Conservation (phyloP, 805 yeast genomes). For the Saccharomycopsis sp. region DNA sequence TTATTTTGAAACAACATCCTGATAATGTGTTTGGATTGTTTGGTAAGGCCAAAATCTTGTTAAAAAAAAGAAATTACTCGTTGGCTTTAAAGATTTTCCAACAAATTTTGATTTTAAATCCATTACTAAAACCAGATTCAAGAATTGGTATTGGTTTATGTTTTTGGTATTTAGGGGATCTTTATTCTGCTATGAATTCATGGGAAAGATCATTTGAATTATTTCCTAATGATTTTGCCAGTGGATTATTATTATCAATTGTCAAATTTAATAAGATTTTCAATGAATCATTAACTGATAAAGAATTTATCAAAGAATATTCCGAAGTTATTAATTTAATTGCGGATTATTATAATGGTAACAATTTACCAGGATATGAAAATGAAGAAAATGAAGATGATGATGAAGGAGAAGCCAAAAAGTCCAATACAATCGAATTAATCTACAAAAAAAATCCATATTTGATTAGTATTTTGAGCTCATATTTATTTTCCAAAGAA, state of each 20-base stretch:
- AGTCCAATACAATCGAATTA: constrained; percentile 23
- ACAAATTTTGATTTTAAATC: constrained; percentile 65
- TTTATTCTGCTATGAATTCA: constrained; percentile 62
- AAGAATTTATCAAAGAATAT: constrained; percentile 53
- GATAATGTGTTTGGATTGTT: constrained; percentile 66
- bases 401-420: not conserved
- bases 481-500: constrained; percentile 62
- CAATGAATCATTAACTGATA: constrained; percentile 44
- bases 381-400: not conserved
- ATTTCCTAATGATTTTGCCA: constrained; percentile 48
- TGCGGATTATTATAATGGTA: constrained; percentile 8
- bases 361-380: not conserved
- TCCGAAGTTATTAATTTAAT: constrained; percentile 39
- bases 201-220: constrained; percentile 76
- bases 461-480: constrained; percentile 54
- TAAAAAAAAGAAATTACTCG: constrained; percentile 59
- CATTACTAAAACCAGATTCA: constrained; percentile 79
- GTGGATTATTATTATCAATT: constrained; percentile 55
- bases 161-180: constrained; percentile 80
- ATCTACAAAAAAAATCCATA: constrained; percentile 43
- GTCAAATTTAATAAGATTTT: constrained; percentile 57
- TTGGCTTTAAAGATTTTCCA: constrained; percentile 78
- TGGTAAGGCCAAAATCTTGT: constrained; percentile 75
- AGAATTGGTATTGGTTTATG: constrained; percentile 92
- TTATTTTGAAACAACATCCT: constrained; percentile 33